Evolutionary conservation across 805 yeast species (phyloP).

Genomic region (Wickerhamomyces chambardii): DNA sequence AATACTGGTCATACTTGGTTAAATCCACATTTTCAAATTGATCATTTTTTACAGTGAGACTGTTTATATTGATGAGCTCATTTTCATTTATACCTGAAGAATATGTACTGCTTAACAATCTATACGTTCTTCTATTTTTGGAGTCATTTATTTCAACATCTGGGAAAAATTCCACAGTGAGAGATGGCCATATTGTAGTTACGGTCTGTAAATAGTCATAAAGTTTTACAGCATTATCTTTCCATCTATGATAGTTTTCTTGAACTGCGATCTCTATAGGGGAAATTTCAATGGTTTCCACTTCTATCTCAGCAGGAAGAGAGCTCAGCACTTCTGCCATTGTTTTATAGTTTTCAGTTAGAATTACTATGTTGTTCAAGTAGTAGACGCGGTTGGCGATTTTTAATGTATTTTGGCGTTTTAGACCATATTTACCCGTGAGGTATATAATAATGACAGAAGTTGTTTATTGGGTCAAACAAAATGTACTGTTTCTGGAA

Average conservation of each 20-base stretch:
- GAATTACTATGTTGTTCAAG: no score
- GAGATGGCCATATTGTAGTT: slow-evolving; percentile 61
- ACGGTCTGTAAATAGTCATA: slow-evolving; percentile 68
- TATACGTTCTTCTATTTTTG: slow-evolving; percentile 20
- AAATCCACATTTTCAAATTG: slow-evolving; percentile 13
- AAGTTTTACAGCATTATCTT: slow-evolving; percentile 68
- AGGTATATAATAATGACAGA: no score
- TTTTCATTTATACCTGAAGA: slow-evolving; percentile 43
- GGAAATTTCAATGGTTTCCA: no score
- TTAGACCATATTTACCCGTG: no score
- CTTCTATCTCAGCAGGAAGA: no score
- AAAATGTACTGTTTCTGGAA: no score
- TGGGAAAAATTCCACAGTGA: slow-evolving; percentile 64
- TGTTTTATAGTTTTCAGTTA: no score
- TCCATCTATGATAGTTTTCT: slow-evolving; percentile 43
- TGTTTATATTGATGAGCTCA: slow-evolving; percentile 35
- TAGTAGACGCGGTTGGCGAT: no score
- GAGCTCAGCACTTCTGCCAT: no score
- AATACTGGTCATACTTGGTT: slow-evolving; percentile 25
- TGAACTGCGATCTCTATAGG: background rate
- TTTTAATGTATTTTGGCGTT: no score
- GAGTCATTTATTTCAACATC: slow-evolving; percentile 21
- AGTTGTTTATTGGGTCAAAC: no score
- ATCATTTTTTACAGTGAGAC: slow-evolving; percentile 18
- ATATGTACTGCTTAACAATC: slow-evolving; percentile 54